Conservation (phyloP, 2,329 filamentous ascomycete genomes). For the Hypoxylon sp. region DNA sequence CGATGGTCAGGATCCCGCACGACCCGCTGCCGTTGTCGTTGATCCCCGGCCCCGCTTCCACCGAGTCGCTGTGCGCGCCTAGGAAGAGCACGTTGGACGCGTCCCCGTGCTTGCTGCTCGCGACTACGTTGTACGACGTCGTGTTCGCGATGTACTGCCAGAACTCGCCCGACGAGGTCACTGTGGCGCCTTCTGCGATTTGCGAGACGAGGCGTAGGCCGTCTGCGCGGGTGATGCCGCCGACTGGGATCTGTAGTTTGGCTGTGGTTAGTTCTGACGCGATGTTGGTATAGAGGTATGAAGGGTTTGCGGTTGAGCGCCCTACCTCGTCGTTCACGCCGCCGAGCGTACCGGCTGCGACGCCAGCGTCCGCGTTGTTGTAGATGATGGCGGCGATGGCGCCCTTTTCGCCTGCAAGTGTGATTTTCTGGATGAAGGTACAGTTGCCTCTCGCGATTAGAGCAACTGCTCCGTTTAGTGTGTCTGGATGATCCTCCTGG, state of each 20-base stretch:
- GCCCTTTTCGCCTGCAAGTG: conserved; percentile 67
- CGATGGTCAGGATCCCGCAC: conserved; percentile 71
- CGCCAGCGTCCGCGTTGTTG: conserved; percentile 66
- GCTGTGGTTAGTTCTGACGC: conserved; percentile 14
- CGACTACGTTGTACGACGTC: conserved; percentile 69
- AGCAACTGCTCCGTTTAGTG: conserved; percentile 66
- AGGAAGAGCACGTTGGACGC: conserved; percentile 71
- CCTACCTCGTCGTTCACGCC: conserved; percentile 57
- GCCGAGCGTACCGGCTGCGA: conserved; percentile 67
- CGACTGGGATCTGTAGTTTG: conserved; percentile 59
- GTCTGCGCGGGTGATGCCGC: conserved; percentile 63
- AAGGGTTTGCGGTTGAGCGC: neutral
- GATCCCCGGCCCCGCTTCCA: conserved; percentile 73
- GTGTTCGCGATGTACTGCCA: conserved; percentile 50
- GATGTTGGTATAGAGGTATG: neutral
- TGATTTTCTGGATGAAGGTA: conserved; percentile 69
- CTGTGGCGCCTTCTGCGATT: conserved; percentile 37
- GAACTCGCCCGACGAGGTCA: conserved; percentile 45
- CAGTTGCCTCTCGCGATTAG: conserved; percentile 71
- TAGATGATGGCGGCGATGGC: conserved; percentile 70
- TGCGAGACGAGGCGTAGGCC: conserved; percentile 50
- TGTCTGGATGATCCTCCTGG: conserved; percentile 63
- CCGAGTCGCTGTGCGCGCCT: conserved; percentile 74
- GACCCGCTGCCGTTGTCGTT: conserved; percentile 76
- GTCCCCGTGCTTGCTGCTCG: conserved; percentile 71